phyloP scores from a whole-genome alignment of 2,329 filamentous ascomycete genomes.

The Cladophialophora yegresii region DNA sequence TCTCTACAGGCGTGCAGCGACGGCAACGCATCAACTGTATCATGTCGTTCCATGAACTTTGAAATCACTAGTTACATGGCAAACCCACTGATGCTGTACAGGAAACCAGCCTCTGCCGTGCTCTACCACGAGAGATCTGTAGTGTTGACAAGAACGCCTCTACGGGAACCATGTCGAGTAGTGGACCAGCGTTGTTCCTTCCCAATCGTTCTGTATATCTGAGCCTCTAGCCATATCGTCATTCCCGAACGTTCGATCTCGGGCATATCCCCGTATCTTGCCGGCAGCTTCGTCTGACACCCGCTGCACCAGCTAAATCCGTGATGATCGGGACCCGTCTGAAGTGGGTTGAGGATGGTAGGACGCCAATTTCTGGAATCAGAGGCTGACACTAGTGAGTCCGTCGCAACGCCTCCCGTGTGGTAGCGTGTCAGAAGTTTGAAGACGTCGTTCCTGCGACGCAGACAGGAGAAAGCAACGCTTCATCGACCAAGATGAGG shows the following conservation, averaged over 20 bases:
- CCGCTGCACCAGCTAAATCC: background rate
- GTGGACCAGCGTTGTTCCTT: background rate
- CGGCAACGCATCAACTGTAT: background rate
- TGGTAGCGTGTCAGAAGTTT: background rate
- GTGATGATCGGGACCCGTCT: background rate
- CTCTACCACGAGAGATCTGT: background rate
- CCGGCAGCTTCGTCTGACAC: background rate
- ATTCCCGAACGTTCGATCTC: background rate
- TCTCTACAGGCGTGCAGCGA: slow-evolving; percentile 1
- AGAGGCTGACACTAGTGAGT: background rate
- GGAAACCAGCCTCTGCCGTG: background rate
- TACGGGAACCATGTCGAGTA: background rate
- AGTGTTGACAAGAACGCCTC: background rate
- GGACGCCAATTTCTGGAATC: background rate
- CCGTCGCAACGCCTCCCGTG: background rate
- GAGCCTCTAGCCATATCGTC: background rate
- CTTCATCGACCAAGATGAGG: background rate
- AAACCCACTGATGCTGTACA: background rate
- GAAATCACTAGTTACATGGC: too few species aligned
- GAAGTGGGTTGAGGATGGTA: background rate
- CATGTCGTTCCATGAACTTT: too few species aligned
- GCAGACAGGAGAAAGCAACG: background rate
- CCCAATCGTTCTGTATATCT: background rate
- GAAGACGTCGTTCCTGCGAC: background rate
- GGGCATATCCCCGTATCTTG: background rate